phyloP scores from a whole-genome alignment of 2,329 filamentous ascomycete species.

The Tolypocladium cylindrosporum region DNA sequence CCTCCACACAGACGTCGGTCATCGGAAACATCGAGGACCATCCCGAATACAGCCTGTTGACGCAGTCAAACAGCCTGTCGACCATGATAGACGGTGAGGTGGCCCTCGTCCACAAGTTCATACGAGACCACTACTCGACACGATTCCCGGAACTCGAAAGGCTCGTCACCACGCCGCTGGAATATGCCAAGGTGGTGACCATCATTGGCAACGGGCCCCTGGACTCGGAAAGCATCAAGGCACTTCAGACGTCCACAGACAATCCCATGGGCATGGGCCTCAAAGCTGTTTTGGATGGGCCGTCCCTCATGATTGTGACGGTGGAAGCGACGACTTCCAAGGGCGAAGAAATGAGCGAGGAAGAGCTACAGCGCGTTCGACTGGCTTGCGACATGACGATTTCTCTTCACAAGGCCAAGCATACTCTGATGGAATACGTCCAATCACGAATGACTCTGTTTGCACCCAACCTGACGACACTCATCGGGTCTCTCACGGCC shows the following conservation, averaged over 20 bases:
- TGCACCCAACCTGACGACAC: slow-evolving; percentile 81
- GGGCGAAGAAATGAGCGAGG: slow-evolving; percentile 64
- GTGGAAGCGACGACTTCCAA: slow-evolving; percentile 88
- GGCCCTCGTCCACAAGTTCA: slow-evolving; percentile 88
- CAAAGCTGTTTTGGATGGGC: slow-evolving; percentile 73
- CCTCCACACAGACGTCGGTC: slow-evolving; percentile 52
- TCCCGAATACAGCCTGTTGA: slow-evolving; percentile 80
- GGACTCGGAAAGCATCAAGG: slow-evolving; percentile 70
- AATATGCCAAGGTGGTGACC: slow-evolving; percentile 90
- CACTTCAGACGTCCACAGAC: slow-evolving; percentile 63
- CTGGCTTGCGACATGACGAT: slow-evolving; percentile 81
- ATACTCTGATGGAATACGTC: slow-evolving; percentile 81
- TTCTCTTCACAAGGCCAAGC: slow-evolving; percentile 79
- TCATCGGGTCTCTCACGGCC: slow-evolving; percentile 87
- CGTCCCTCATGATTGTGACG: slow-evolving; percentile 89
- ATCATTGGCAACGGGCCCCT: slow-evolving; percentile 90
- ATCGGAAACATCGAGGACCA: slow-evolving; percentile 85
- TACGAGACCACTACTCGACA: slow-evolving; percentile 88
- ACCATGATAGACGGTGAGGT: slow-evolving; percentile 92
- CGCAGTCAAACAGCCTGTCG: slow-evolving; percentile 79
- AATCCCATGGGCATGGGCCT: slow-evolving; percentile 70
- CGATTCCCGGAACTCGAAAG: slow-evolving; percentile 89
- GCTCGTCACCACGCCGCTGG: slow-evolving; percentile 81
- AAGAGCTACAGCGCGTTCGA: slow-evolving; percentile 64
- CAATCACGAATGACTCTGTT: slow-evolving; percentile 96